Base-by-base conservation (phyloP, 2,329 filamentous ascomycete genomes). In the Penicillium sp. region DNA sequence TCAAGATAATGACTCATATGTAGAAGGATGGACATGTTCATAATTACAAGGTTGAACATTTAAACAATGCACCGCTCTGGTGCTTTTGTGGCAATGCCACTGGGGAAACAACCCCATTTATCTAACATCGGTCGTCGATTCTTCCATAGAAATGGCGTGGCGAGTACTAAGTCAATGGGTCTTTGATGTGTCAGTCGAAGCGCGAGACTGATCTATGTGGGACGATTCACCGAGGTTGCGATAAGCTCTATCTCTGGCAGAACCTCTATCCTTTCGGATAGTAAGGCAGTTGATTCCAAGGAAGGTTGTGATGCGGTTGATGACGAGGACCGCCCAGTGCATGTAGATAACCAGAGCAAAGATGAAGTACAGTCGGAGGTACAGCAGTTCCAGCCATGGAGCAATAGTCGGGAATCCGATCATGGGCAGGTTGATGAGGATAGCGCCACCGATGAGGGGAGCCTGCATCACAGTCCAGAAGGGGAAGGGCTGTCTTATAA, bases 281-380 rank as follows among this genome's bases (percentile, higher is more conserved):
- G 92, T 97, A 62, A 99, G 78, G 68, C 93, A 96, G 69, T 93
- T 94, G 79, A 99, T 99, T 59, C 90, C 91, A 25, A 99, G 79
- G 75, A 89, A 97, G 52, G 87, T 82, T 77, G 94, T 97, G 67
- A 99, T 97, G 70, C 88, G 89, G 60, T 87, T 89, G 67, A 96
- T 91, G 45, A 97, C 92, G 40, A 96, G 80, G 67, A 89, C 88
- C 0, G 94, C 94, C 94, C 94, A 99, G 64, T 89, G 85, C 73
- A 89, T 92, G 75, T 99, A 99, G 3, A 90, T 89, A n/a, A 92
- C 77, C 43, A 87, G 77, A 1, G 92, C 87, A 71, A 97, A 94
- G 46, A 89, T 67, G 59, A 97, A 88, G 77, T 96, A 97, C 0
- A 79, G 85, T 67, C 90, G 86, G 22, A 99, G 84, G 70, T 97